phyloP scores from a whole-genome alignment of 441 rosid species.

The Populus hybrid region DNA sequence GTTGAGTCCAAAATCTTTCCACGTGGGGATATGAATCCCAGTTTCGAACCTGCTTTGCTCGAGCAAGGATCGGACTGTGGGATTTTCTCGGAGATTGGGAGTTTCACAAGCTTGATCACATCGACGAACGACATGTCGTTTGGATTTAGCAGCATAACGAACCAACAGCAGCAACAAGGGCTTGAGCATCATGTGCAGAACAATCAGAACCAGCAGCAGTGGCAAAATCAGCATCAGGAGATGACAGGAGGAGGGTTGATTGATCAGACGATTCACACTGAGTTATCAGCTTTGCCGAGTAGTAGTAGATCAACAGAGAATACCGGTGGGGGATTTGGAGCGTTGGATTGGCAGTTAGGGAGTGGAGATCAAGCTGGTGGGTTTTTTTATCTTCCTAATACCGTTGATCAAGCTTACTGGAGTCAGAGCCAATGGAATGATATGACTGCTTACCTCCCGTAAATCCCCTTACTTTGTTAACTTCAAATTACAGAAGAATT shows the following conservation, averaged over 20 bases:
- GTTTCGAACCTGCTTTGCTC: constrained; percentile 47
- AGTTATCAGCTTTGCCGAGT: constrained; percentile 28
- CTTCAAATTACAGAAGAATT: background rate
- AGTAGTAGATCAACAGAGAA: constrained; percentile 25
- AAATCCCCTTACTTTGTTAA: constrained; percentile 23
- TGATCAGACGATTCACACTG: constrained; percentile 47
- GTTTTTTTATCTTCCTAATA: constrained; percentile 58
- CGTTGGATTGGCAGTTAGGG: constrained; percentile 72
- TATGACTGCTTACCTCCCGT: constrained; percentile 47
- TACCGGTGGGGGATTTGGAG: constrained; percentile 49
- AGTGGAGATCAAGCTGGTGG: constrained; percentile 39
- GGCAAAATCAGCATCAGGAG: constrained; percentile 23
- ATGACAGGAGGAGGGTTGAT: constrained; percentile 30
- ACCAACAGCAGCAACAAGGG: constrained; percentile 25
- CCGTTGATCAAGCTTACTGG: constrained; percentile 80
- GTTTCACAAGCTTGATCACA: constrained; percentile 44
- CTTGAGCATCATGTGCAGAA: background rate
- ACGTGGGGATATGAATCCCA: constrained; percentile 14
- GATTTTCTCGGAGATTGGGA: constrained; percentile 73
- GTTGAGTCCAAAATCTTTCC: constrained; percentile 30
- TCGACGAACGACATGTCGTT: constrained; percentile 43
- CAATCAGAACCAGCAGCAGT: constrained; percentile 11
- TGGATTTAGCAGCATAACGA: constrained; percentile 38
- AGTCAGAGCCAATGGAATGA: constrained; percentile 72
- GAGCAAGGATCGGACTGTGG: constrained; percentile 59